phyloP scores from a whole-genome alignment of 2,329 filamentous ascomycete genomes.

The Diplodia seriata region DNA sequence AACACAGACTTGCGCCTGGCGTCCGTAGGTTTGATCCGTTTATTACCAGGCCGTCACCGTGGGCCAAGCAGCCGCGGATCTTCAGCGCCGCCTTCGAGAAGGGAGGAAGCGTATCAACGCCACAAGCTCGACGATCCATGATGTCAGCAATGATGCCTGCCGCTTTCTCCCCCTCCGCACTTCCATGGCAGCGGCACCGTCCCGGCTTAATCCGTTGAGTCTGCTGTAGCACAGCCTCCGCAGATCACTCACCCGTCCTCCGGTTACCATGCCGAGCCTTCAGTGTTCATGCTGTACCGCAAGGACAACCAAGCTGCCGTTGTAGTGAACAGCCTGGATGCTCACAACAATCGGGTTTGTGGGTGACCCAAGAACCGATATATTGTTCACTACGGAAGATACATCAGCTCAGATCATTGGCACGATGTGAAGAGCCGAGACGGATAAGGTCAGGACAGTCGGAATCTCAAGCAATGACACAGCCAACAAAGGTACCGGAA shows the following conservation, averaged over 20 bases:
- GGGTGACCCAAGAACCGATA: not conserved
- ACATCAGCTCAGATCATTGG: constrained; percentile 22
- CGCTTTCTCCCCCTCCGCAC: no score
- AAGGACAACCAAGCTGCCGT: not conserved
- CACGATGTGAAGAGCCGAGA: constrained; percentile 6
- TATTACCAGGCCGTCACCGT: not conserved
- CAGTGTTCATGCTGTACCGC: constrained; percentile 21
- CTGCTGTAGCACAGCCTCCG: not conserved
- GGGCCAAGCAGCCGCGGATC: not conserved
- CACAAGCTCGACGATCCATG: no score
- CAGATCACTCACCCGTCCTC: not conserved
- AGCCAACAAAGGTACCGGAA: no score
- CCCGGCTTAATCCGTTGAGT: no score
- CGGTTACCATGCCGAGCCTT: not conserved
- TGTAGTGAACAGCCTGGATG: not conserved
- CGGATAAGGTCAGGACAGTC: not conserved
- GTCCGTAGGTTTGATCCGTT: constrained; percentile 22
- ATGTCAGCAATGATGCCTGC: no score
- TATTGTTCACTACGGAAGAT: not conserved
- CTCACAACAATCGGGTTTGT: constrained; percentile 26
- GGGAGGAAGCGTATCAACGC: no score
- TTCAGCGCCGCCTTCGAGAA: not conserved
- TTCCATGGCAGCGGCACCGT: no score
- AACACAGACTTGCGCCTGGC: constrained; percentile 14
- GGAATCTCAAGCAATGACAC: no score